Conservation (phyloP, 2,329 filamentous ascomycete genomes). For the Ceratocystis diversiconidia region DNA sequence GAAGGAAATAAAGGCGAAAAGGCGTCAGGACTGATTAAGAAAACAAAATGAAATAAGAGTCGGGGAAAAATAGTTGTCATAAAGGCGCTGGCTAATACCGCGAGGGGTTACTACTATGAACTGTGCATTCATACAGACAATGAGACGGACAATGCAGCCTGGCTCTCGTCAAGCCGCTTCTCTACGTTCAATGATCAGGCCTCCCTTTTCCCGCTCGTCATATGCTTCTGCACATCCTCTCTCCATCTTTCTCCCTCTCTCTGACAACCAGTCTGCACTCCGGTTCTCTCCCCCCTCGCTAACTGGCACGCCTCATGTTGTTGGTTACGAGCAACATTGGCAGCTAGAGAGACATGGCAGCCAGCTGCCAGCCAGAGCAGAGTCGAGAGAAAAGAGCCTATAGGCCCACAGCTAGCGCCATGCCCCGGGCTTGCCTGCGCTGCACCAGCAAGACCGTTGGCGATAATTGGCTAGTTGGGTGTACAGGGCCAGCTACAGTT, state of each 20-base stretch:
- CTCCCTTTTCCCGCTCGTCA: background rate
- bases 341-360: background rate
- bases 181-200: background rate
- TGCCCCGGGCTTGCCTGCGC: background rate
- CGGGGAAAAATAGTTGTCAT: background rate
- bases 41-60: background rate
- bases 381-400: background rate
- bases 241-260: background rate
- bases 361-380: background rate
- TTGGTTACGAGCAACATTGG: background rate
- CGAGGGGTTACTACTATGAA: background rate
- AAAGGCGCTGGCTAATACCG: background rate
- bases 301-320: conserved; percentile 3
- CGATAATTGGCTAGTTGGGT: background rate
- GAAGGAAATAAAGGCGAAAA: too few species aligned
- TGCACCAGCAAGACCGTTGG: background rate
- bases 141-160: background rate
- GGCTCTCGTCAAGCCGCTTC: background rate
- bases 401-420: background rate
- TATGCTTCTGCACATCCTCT: background rate
- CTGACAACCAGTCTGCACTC: background rate
- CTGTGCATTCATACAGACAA: background rate
- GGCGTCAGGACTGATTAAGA: background rate
- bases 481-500: background rate
- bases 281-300: background rate